Percentiles rank a stretch among this genome's conserved stretches.
Evolutionary conservation across 139 green algal genomes (phyloP).

Genomic region (Picochlorum costavermella): DNA sequence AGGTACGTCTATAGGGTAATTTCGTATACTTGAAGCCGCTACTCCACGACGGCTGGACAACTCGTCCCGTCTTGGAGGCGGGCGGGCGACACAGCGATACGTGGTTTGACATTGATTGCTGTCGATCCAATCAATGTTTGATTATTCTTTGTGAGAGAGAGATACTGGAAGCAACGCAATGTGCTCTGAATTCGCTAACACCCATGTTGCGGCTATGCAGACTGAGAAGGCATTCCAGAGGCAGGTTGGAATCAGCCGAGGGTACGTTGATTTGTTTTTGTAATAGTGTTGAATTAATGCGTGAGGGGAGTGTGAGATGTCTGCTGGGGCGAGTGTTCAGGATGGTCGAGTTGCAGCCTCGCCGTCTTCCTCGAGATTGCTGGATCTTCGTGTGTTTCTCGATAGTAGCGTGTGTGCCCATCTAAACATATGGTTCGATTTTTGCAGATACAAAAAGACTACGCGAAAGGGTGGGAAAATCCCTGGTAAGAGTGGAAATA

Average conservation of each 20-base stretch:
- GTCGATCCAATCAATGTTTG: no score
- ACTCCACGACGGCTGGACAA: no score
- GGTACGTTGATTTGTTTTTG: constrained; percentile 33
- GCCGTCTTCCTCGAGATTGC: background rate
- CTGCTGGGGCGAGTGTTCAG: no score
- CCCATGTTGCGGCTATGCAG: constrained; percentile 36
- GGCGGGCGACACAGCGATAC: no score
- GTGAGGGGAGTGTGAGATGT: no score
- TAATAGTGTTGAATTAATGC: no score
- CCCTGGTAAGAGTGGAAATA: constrained; percentile 77
- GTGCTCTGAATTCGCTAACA: background rate
- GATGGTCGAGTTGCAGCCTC: background rate
- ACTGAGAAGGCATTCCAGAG: constrained; percentile 91
- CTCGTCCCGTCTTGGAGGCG: no score
- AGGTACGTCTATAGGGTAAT: no score
- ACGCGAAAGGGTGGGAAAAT: constrained; percentile 50
- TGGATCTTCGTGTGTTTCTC: background rate
- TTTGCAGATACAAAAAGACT: constrained; percentile 56
- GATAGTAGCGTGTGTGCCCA: background rate
- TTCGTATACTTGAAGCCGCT: no score
- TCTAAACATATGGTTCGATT: background rate
- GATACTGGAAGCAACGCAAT: no score
- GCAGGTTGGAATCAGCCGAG: constrained; percentile 81
- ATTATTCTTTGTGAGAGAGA: no score
- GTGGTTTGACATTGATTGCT: no score